Evolutionary conservation across 2,329 filamentous ascomycete genomes (phyloP), one percentile per base, ranked within the genome.

Genomic region (Fusarium virguliforme): DNA sequence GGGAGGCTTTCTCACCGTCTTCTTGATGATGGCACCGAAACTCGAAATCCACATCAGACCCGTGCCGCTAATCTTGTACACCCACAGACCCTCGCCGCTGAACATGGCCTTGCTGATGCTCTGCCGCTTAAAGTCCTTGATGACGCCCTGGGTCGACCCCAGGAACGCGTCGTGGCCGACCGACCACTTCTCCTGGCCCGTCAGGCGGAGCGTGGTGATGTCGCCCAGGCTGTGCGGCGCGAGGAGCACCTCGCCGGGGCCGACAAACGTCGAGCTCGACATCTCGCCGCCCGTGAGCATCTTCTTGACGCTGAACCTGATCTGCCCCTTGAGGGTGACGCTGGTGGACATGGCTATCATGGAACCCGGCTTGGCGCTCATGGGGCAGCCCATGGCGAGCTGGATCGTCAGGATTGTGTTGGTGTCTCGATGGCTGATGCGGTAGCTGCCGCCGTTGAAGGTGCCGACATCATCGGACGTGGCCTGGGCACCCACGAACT

Each of bases 311-410:
- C 90, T 92, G 81, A 99, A 97, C 70, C 95, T 96, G 72, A 97
- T 81, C 43, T 86, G 86, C 61, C 96, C 96, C 81, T 92, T 93
- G 51, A 98, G 88, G 0, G 92, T 95, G 60, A 99, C 88, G 8
- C 92, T 92, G 3, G 94, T 92, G 3, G 93, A 94, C 96, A 98
- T 99, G 77, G 94, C 93, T 75, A 99, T 94, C 94, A 99, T 96
- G 62, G 90, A 88, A 13, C 95, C 92, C 18, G 96, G 94, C 78
- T 94, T 96, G 3, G 90, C 94, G 24, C 85, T 86, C 57, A 98
- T 81, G 0, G 95, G 95, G 75, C 94, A 97, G 3, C 94, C 94
- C 79, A 96, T 92, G 12, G 95, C 95, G 50, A 98, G 83, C 80
- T 98, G 95, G 24, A 98, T 82, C 0, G 95, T 98, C 68, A 98